Percentiles rank a stretch among this genome's conserved stretches.
Conservation (phyloP, 306 rosid species). For the Sechiopsis laciniata region DNA sequence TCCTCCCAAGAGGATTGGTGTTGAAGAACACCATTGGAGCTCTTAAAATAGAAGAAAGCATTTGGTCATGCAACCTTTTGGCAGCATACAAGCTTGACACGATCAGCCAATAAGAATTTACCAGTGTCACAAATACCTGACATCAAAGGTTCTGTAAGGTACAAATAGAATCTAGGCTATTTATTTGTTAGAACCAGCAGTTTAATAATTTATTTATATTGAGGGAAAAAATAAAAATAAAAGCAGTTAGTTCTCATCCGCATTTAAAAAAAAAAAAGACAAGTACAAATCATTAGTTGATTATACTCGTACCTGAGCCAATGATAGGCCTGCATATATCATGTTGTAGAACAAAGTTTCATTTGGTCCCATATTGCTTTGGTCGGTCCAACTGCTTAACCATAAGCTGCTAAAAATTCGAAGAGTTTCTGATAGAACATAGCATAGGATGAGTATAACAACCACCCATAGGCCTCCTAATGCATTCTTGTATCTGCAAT, state of each 20-base stretch:
- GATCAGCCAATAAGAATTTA: conserved; percentile 78
- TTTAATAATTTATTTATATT: conserved; percentile 43
- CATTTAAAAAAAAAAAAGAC: background rate
- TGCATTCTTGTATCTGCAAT: conserved; percentile 65
- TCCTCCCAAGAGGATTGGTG: conserved; percentile 89
- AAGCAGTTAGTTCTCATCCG: background rate
- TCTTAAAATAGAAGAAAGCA: conserved; percentile 76
- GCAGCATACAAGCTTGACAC: conserved; percentile 81
- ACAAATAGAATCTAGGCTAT: conserved; percentile 18
- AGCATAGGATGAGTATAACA: conserved; percentile 58
- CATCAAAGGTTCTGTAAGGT: conserved; percentile 32
- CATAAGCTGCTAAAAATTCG: conserved; percentile 87
- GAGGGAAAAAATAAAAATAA: background rate
- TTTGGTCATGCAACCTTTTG: conserved; percentile 70
- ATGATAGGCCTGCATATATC: conserved; percentile 63
- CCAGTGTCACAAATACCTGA: conserved; percentile 68
- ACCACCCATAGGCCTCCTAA: conserved; percentile 85
- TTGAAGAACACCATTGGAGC: conserved; percentile 93
- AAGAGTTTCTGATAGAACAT: conserved; percentile 58
- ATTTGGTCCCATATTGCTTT: conserved; percentile 35
- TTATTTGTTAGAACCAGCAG: conserved; percentile 29
- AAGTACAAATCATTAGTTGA: conserved; percentile 13
- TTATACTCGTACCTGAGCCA: conserved; percentile 59
- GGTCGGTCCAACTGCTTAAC: conserved; percentile 80
- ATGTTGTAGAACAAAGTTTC: conserved; percentile 55